Conservation (phyloP, 768 basidiomycete genomes). For the Inosperma sp. region DNA sequence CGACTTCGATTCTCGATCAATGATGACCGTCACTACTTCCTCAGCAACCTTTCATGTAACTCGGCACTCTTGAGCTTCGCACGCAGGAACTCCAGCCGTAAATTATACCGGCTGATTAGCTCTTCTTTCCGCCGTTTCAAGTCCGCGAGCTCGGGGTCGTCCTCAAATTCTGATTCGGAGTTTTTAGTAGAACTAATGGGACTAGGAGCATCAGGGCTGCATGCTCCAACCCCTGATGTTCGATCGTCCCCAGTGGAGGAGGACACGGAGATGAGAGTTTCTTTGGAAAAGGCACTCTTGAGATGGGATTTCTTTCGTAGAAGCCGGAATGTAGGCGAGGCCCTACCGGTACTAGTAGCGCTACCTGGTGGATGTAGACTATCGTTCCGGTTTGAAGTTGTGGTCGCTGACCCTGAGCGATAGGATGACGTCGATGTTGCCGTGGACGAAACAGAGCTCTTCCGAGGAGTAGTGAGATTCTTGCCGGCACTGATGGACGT, state of each 20-base stretch:
- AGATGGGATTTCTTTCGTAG: constrained; percentile 43
- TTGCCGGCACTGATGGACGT: not conserved
- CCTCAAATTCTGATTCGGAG: constrained; percentile 19
- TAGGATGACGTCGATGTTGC: constrained; percentile 1
- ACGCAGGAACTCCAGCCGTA: constrained; percentile 67
- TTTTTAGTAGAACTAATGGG: constrained; percentile 7
- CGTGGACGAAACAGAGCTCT: constrained; percentile 13
- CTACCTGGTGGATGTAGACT: constrained; percentile 43
- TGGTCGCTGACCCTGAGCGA: not conserved
- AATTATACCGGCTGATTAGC: constrained; percentile 62
- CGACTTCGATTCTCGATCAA: too few relatives aligned
- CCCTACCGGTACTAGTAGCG: constrained; percentile 25
- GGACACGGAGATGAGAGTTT: not conserved
- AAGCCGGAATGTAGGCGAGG: constrained; percentile 34
- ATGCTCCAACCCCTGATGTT: constrained; percentile 9
- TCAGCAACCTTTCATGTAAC: constrained; percentile 47
- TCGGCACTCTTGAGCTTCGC: constrained; percentile 76
- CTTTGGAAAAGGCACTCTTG: constrained; percentile 19
- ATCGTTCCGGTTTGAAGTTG: constrained; percentile 35
- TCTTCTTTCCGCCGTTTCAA: constrained; percentile 62
- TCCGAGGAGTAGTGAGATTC: constrained; percentile 10
- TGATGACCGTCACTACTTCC: constrained; percentile 34
- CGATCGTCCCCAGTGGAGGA: constrained; percentile 9
- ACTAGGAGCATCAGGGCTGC: too few relatives aligned
- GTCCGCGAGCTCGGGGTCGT: constrained; percentile 54